These are phyloP conservation scores for Claviceps sp. DNA, from an alignment of 2,329 filamentous ascomycete genomes.

Conservation along the genomic window DNA sequence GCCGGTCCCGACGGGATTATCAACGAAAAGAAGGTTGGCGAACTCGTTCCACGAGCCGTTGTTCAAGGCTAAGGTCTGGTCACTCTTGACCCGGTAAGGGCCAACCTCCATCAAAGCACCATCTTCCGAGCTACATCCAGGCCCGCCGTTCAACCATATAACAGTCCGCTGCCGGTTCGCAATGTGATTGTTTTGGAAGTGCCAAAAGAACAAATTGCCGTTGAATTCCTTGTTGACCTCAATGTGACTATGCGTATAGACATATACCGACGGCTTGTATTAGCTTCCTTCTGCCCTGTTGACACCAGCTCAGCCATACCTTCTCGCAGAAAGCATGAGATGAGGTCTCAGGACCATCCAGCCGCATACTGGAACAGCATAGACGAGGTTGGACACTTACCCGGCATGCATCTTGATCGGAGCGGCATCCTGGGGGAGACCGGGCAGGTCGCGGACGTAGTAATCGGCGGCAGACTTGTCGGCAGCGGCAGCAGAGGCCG, in stretches of 20 bases:
- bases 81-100: slow-evolving; percentile 73
- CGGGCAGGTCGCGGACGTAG: slow-evolving; percentile 74
- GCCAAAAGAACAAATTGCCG: slow-evolving; percentile 97
- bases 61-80: slow-evolving; percentile 60
- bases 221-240: slow-evolving; percentile 76
- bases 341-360: neutral
- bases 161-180: slow-evolving; percentile 82
- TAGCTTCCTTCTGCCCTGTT: neutral
- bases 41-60: slow-evolving; percentile 99
- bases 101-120: slow-evolving; percentile 93
- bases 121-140: slow-evolving; percentile 94
- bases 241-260: slow-evolving; percentile 54
- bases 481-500: slow-evolving; percentile 19
- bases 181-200: slow-evolving; percentile 91
- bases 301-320: neutral
- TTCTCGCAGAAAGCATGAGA: neutral
- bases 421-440: slow-evolving; percentile 57
- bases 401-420: slow-evolving; percentile 96
- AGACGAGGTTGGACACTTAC: slow-evolving; percentile 36
- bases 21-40: slow-evolving; percentile 89
- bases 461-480: slow-evolving; percentile 54
- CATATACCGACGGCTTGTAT: neutral
- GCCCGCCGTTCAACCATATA: slow-evolving; percentile 94
- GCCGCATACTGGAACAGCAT: neutral
- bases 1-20: slow-evolving; percentile 91